Base-by-base conservation (phyloP, 129 eudicot genomes). In the Ambrosia artemisiifolia region DNA sequence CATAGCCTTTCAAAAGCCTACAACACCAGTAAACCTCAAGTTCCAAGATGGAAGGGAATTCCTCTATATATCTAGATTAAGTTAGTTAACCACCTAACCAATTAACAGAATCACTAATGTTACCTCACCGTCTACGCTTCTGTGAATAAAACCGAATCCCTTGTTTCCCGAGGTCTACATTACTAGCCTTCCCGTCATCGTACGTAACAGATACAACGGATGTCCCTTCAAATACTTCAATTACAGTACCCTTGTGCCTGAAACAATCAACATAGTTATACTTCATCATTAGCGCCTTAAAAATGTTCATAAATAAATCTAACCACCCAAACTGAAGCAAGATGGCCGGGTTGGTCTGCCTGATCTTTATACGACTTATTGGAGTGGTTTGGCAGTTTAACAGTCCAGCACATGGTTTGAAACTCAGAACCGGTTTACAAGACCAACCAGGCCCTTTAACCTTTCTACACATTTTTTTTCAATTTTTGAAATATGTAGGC, bases 171-270 rank as follows among this genome's bases (percentile, higher is more conserved):
- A 91, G 90, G 71, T 91, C 96, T 30, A 82, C 77, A 13, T 79
- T 86, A 83, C 81, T 88, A 40, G 83, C 34, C 54, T 75, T 84
- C 36, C 97, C 97, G 42, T 92, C 90, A 75, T 88, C 97, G 14
- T 83, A 86, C 63, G 88, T 84, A 72, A 92, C 85, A 4, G 96
- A 83, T 20, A 86, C 85, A 44, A 65, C 48, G 16, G 92, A 72
- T 33, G 89, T 77, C 43, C 85, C 96, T 72, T 86, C 91, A 72
- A 71, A 60, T 28, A 88, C 87, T 59, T 88, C 93, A 50, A 71
- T 75, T 19, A 92, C 88, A 0, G 85, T 82, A 18, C 97, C 97
- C 78, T 83, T 86, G 66, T 86, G 91, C 96, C 96, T 92, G 85
- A 17, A 82, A 65, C 35, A 32, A 42, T 7, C 69, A 43, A 40